phyloP scores from a whole-genome alignment of 805 yeast species.

The Zygoascus ofunaensis region DNA sequence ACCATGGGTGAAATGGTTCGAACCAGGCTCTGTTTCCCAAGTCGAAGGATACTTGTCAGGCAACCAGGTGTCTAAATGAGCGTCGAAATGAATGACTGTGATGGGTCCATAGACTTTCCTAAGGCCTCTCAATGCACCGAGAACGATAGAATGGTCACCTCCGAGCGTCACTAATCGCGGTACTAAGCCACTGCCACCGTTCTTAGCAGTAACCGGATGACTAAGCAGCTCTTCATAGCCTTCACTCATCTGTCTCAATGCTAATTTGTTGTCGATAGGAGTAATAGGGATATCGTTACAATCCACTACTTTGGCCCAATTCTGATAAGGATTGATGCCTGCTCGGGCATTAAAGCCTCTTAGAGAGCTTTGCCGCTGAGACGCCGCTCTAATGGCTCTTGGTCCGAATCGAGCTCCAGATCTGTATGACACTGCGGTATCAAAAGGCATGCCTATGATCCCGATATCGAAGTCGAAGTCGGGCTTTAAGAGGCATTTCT shows the following conservation, averaged over 20 bases:
- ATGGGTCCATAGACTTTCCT: slow-evolving; percentile 53
- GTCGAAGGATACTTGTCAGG: slow-evolving; percentile 74
- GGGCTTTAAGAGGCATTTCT: slow-evolving; percentile 45
- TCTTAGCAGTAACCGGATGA: slow-evolving; percentile 23
- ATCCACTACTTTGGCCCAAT: slow-evolving; percentile 47
- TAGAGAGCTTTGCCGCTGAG: slow-evolving; percentile 49
- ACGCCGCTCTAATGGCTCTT: slow-evolving; percentile 29
- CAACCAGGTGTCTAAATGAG: slow-evolving; percentile 80
- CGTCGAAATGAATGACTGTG: slow-evolving; percentile 74
- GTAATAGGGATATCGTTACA: slow-evolving; percentile 64
- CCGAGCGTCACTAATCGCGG: slow-evolving; percentile 69
- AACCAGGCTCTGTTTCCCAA: slow-evolving; percentile 55
- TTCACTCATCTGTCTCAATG: slow-evolving; percentile 51
- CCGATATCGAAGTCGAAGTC: slow-evolving; percentile 53
- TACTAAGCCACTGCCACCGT: slow-evolving; percentile 23
- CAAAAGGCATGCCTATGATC: slow-evolving; percentile 72
- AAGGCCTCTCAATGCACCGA: slow-evolving; percentile 64
- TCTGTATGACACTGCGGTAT: slow-evolving; percentile 69
- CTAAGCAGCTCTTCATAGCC: slow-evolving; percentile 47
- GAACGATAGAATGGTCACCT: slow-evolving; percentile 72
- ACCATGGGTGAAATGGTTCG: slow-evolving; percentile 62
- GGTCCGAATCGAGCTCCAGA: slow-evolving; percentile 84
- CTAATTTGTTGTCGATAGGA: slow-evolving; percentile 58
- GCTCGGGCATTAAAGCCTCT: slow-evolving; percentile 68
- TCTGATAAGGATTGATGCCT: slow-evolving; percentile 48